Evolutionary conservation across 2,329 filamentous ascomycete genomes (phyloP), one percentile per base, ranked within the genome.

Genomic region (Purpureocillium lavendulum): DNA sequence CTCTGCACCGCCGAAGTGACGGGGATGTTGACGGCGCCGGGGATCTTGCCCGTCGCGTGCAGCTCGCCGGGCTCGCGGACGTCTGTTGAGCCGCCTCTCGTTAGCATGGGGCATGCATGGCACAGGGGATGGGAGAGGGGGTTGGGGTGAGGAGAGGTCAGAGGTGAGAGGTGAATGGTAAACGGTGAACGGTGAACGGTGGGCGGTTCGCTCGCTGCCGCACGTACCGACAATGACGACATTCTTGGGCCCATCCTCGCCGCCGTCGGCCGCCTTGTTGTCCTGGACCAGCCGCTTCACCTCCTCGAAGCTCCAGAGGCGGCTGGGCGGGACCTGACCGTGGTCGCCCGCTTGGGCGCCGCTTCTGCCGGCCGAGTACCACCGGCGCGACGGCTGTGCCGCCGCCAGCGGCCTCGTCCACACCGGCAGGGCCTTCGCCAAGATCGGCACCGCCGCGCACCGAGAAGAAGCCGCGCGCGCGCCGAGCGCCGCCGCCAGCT

Each of bases 1-100:
- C 82, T 82, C 60, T 96, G 88, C 1, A 88, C 81, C 32, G 80
- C 73, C 6, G 80, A 82, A 7, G 71, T 75, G 46, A 97, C 72
- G 37, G 92, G 90, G 36, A 98, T 77, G 66, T 90, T 90, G 53
- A 90, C 66, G 1, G 88, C 80, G 34, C 75, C 75, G 1, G 92
- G 92, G 55, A 98, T 96, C 45, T 67, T 74, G 47, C 84, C 84
- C 8, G 75, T 77, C 7, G 67, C 58, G 37, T 62, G 51, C 43
- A 84, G 75, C 58, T 92, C 87, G 46, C 53, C 50, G 2, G 83
- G 82, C 58, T 90, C 84, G 57, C 86, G 84, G 38, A 82, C 75
- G 61, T 89, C 84, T 75, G 43, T 30, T 3, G 7, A 14, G 1
- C 10, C 14, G n/a, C 10, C 14, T 26, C 21, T 26, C 10, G 29